Evolutionary conservation across 2,329 filamentous ascomycete species (phyloP).

Genomic region (Phyllosticta ampelicida): DNA sequence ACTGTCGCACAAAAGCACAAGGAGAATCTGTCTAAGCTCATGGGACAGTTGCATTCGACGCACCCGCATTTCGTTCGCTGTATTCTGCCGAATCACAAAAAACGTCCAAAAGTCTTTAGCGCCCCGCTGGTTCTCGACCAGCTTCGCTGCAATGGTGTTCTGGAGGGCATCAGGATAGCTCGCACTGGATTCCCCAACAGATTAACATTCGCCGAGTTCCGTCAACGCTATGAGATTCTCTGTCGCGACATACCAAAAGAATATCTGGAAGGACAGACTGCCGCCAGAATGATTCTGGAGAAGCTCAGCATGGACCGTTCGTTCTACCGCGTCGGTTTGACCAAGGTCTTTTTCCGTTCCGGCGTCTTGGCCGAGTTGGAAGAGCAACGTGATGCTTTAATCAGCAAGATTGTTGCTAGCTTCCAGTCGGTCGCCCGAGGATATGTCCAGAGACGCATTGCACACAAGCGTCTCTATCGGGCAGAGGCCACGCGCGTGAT

Average conservation of each 20-base stretch:
- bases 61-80: slow-evolving; percentile 98
- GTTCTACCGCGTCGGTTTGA: slow-evolving; percentile 85
- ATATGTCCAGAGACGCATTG: slow-evolving; percentile 76
- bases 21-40: slow-evolving; percentile 92
- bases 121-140: slow-evolving; percentile 92
- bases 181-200: slow-evolving; percentile 94
- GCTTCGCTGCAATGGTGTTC: slow-evolving; percentile 93
- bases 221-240: slow-evolving; percentile 89
- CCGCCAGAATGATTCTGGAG: slow-evolving; percentile 76
- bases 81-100: slow-evolving; percentile 97
- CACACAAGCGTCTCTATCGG: slow-evolving; percentile 86
- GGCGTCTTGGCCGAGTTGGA: slow-evolving; percentile 94
- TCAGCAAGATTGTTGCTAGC: slow-evolving; percentile 82
- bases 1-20: slow-evolving; percentile 96
- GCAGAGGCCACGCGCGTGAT: slow-evolving; percentile 92
- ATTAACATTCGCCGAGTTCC: slow-evolving; percentile 83
- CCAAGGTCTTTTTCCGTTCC: slow-evolving; percentile 96
- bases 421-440: slow-evolving; percentile 91
- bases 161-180: slow-evolving; percentile 97
- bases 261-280: slow-evolving; percentile 81
- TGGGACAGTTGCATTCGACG: slow-evolving; percentile 87
- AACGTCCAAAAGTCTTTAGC: slow-evolving; percentile 84
- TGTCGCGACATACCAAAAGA: slow-evolving; percentile 78
- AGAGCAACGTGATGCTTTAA: slow-evolving; percentile 85
- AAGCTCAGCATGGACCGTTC: slow-evolving; percentile 76